Base-by-base conservation (phyloP, 1,284 basidiomycete genomes). In the Malassezia brasiliensis region DNA sequence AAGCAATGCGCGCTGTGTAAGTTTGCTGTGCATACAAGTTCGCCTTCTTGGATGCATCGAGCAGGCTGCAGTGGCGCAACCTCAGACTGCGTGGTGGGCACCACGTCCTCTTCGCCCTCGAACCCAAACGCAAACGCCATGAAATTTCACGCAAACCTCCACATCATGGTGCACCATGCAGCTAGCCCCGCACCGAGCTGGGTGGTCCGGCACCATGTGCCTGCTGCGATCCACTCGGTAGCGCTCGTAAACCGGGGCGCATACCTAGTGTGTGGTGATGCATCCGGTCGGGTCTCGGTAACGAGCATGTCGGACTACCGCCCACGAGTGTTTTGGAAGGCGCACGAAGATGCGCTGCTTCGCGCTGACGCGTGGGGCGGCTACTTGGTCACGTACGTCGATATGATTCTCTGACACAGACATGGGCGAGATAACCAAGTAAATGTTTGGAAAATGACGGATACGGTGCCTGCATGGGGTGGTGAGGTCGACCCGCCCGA, bases 1-100 rank as follows among this genome's bases (percentile, higher is more conserved):
- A 6, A 76, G 65, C 11, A 59, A 53, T 2, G 39, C 50, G 31
- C 67, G 55, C 71, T 72, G 36, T n/a, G 17, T 47, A 5, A 47
- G 10, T 5, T 6, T 5, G 20, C 10, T 8, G 0, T 2, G 45
- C 56, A n/a, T 41, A 55, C 56, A 1, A 59, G 11, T 8, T 25
- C 22, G 3, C 30, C 6, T 8, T 20, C n/a, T 6, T 19, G 11
- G 12, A 39, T 14, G 5, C 11, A 12, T 3, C 15, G 39, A 12
- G 44, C 39, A 10, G 11, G 19, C 14, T 28, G 5, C 14, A 19
- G n/a, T 2, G 35, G 17, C 3, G 8, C 15, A 25, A 12, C 10
- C n/a, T 17, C 38, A 15, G 34, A n/a, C 47, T n/a, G 31, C 30
- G n/a, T 45, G 20, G 14, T 30, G 14, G 20, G 20, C 3, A 42